Percentiles rank a stretch among this genome's conserved stretches.
These are phyloP conservation scores for Rhamnella rubrinervis DNA, from an alignment of 331 rosid species.

Conservation along the genomic window DNA sequence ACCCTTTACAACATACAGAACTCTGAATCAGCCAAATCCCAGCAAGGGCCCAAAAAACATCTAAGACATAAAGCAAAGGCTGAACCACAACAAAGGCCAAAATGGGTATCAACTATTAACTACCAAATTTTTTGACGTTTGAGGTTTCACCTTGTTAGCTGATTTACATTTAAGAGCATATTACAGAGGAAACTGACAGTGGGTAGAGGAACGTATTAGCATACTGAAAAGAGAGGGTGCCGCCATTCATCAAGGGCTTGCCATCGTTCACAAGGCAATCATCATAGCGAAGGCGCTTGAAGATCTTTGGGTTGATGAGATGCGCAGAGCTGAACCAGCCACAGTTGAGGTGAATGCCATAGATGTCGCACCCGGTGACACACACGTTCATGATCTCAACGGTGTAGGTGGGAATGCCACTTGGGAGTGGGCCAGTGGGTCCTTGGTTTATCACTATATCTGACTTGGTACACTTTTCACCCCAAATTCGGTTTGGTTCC, in stretches of 20 bases:
- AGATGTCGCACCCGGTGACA: slow-evolving; percentile 66
- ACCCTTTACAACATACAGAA: slow-evolving; percentile 9
- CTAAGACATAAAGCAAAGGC: slow-evolving; percentile 29
- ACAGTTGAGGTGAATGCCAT: slow-evolving; percentile 63
- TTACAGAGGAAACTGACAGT: slow-evolving; percentile 59
- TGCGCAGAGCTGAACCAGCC: slow-evolving; percentile 98
- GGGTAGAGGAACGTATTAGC: slow-evolving; percentile 75
- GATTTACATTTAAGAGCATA: slow-evolving; percentile 27
- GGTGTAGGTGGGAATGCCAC: slow-evolving; percentile 80
- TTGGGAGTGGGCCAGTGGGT: slow-evolving; percentile 74
- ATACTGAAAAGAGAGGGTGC: slow-evolving; percentile 63
- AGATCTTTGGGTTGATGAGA: slow-evolving; percentile 76
- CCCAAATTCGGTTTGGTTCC: slow-evolving; percentile 74
- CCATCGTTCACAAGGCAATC: slow-evolving; percentile 94
- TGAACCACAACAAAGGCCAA: slow-evolving; percentile 1
- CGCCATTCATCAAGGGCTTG: slow-evolving; percentile 57
- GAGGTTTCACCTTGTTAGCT: not conserved
- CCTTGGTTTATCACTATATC: slow-evolving; percentile 76
- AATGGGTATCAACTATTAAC: not conserved
- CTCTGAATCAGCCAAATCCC: slow-evolving; percentile 4
- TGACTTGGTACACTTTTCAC: slow-evolving; percentile 64
- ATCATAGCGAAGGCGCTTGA: slow-evolving; percentile 73
- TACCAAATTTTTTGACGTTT: not conserved
- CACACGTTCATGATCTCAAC: slow-evolving; percentile 82
- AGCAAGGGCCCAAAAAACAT: not conserved